phyloP scores from a whole-genome alignment of 169 alveolate species.

The Babesia microti region DNA sequence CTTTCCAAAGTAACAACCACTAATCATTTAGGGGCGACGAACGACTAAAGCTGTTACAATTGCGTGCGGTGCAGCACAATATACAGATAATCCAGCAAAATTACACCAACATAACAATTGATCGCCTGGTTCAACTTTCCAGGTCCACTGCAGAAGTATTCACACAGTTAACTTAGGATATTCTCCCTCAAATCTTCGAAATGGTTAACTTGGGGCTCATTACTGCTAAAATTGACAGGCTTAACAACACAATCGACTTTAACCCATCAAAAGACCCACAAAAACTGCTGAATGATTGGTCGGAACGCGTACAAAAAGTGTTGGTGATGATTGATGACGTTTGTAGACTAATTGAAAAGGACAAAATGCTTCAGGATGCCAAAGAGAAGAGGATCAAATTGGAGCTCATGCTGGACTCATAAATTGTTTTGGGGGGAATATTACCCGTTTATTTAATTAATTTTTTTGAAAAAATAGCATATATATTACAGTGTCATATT shows the following conservation, averaged over 20 bases:
- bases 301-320: constrained; percentile 21
- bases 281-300: constrained; percentile 44
- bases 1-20: constrained; percentile 10
- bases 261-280: constrained; percentile 48
- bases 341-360: constrained; percentile 47
- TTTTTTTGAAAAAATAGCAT: too few species aligned
- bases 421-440: neutral
- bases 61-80: constrained; percentile 63
- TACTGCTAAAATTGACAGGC: constrained; percentile 54
- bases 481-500: too few species aligned
- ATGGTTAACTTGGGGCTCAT: constrained; percentile 45
- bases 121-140: constrained; percentile 37
- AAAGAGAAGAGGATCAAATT: constrained; percentile 33
- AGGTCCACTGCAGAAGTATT: constrained; percentile 36
- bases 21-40: constrained; percentile 27
- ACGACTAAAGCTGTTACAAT: constrained; percentile 31
- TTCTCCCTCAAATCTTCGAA: constrained; percentile 43
- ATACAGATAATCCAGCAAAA: constrained; percentile 46
- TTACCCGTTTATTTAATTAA: neutral
- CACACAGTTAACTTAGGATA: constrained; percentile 19
- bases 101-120: constrained; percentile 36
- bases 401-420: constrained; percentile 1
- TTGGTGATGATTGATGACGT: constrained; percentile 46
- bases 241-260: constrained; percentile 45
- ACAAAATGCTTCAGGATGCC: constrained; percentile 51